Base-by-base conservation (phyloP, 305 asterid genomes). In the Coffea humblotiana region DNA sequence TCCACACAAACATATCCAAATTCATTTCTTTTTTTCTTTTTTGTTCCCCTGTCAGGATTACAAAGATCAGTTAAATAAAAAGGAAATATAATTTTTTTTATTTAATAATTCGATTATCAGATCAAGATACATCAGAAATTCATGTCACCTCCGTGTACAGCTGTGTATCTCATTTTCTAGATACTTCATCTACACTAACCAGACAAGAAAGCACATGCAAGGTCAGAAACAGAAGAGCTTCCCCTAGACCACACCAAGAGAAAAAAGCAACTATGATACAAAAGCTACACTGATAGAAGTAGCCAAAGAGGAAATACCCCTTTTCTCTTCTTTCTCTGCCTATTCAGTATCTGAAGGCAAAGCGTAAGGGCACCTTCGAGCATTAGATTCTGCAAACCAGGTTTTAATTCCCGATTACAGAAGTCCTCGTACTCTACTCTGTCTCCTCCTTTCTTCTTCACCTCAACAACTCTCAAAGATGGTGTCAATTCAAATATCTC, bases 401-500 rank as follows among this genome's bases (percentile, higher is more conserved):
- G 94, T 82, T 82, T 91, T 88, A 94, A 77, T 80, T 92, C 98
- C 48, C 76, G 76, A 78, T 89, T 84, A 81, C 91, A 90, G 78
- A 92, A 94, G 64, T 91, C 94, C 82, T 92, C 93, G 23, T 83
- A 94, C 84, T 92, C 97, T 60, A 61, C 40, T 85, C 79, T 88
- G 80, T 92, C 95, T 35, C 98, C 98, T 63, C 93, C 95, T 87
- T 91, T 94, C 89, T 85, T 92, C 89, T 80, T 91, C 87, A 92
- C 92, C 87, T 94, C 98, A 60, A 94, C 94, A 68, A 94, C 92
- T 87, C 95, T 92, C 87, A 94, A 83, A 1, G 91, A 84, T 3
- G 98, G 94, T 16, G 98, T 92, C 86, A 94, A 79, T 83, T 94
- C 97, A 74, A 92, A 94, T 77, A 94, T 88, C 92, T 94, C 98